Percentiles rank a stretch among this genome's conserved stretches.
These are phyloP conservation scores for Chalaropsis thielavioides DNA, from an alignment of 2,329 filamentous ascomycete species.

Conservation along the genomic window DNA sequence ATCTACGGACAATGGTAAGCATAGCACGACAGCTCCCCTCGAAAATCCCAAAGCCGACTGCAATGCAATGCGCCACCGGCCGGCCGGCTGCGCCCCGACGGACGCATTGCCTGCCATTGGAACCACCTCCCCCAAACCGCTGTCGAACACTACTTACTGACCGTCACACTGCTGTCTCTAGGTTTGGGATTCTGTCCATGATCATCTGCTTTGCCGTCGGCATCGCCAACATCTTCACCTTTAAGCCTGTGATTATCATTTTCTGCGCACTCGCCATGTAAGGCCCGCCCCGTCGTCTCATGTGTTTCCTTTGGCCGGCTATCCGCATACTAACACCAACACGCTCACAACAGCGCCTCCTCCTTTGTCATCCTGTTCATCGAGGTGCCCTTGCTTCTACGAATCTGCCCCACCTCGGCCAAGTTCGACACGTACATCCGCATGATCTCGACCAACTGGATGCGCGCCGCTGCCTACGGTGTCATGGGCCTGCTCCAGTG, in stretches of 20 bases:
- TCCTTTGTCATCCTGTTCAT: conserved; percentile 67
- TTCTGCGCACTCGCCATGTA: conserved; percentile 42
- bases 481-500: conserved; percentile 74
- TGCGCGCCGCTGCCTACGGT: conserved; percentile 77
- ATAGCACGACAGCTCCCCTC: not conserved
- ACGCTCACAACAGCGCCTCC: conserved; percentile 41
- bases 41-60: not conserved
- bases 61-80: not conserved
- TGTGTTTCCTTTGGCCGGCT: too few species aligned
- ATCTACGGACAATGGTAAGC: conserved; percentile 65
- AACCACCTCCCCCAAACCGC: too few species aligned
- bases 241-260: conserved; percentile 34
- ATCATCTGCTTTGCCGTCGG: conserved; percentile 56
- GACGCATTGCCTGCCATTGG: too few species aligned
- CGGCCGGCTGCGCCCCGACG: not conserved
- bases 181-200: conserved; percentile 57
- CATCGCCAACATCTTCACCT: conserved; percentile 51
- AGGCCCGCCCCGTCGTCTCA: conserved; percentile 21
- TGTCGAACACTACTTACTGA: too few species aligned
- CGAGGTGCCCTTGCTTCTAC: conserved; percentile 84
- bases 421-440: conserved; percentile 83
- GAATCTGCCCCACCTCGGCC: conserved; percentile 90
- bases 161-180: conserved; percentile 23
- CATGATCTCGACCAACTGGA: conserved; percentile 89
- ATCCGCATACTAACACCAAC: too few species aligned